Conservation (phyloP, 495 filamentous ascomycete genomes). For the Venustampulla echinocandica region DNA sequence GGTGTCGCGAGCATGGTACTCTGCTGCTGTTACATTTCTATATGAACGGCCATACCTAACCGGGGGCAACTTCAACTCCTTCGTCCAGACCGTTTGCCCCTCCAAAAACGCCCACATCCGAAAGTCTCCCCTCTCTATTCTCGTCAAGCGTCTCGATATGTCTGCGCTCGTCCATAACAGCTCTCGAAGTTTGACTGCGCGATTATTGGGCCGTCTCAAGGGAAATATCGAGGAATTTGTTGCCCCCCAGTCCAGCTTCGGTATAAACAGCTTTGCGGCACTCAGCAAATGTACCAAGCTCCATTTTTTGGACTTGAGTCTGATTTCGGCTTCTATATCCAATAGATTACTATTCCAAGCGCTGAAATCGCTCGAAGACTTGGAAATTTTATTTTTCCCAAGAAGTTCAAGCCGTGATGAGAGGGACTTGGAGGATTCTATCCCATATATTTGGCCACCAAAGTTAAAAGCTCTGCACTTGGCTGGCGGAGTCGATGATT, state of each 20-base stretch:
- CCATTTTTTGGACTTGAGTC: slow-evolving; percentile 47
- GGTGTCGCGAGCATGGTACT: slow-evolving; percentile 58
- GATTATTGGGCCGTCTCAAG: slow-evolving; percentile 53
- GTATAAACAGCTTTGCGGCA: slow-evolving; percentile 53
- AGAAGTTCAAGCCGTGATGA: slow-evolving; percentile 34
- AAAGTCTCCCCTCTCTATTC: slow-evolving; percentile 41
- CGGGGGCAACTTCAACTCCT: slow-evolving; percentile 47
- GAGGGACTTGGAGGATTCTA: slow-evolving; percentile 7
- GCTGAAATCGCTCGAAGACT: slow-evolving; percentile 37
- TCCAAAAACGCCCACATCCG: slow-evolving; percentile 47
- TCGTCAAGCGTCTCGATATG: slow-evolving; percentile 53
- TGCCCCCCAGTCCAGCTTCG: slow-evolving; percentile 58
- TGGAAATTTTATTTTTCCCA: slow-evolving; percentile 48
- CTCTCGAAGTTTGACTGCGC: slow-evolving; percentile 53
- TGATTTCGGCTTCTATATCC: slow-evolving; percentile 45
- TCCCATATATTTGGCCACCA: slow-evolving; percentile 38
- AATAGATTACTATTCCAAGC: slow-evolving; percentile 46
- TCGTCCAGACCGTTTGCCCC: slow-evolving; percentile 56
- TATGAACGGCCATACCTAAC: slow-evolving; percentile 44
- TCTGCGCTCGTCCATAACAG: slow-evolving; percentile 55
- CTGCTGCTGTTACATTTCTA: slow-evolving; percentile 43
- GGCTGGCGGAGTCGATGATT: slow-evolving; percentile 34
- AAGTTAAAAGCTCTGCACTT: slow-evolving; percentile 34
- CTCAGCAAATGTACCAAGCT: slow-evolving; percentile 53
- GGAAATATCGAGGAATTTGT: slow-evolving; percentile 49